Base-by-base conservation (phyloP, 1,139 yeast species). In the Yamadazyma triangularis region DNA sequence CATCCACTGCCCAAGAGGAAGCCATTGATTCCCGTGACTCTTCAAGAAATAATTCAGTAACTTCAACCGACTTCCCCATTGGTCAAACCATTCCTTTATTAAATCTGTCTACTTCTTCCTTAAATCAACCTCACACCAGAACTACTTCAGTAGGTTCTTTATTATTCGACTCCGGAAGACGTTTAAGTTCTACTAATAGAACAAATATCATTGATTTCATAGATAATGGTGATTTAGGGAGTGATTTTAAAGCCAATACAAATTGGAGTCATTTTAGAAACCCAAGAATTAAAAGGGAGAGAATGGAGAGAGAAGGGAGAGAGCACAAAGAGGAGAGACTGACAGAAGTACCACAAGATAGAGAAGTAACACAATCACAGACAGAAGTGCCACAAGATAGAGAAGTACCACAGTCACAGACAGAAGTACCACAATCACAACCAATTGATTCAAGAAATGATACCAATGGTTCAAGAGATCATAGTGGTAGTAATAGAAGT, bases 71-170 rank as follows among this genome's bases (percentile, higher is more conserved):
- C 26, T 20, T 48, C 4, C 62, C 62, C 1, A 38, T 59, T 13
- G 72, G 66, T 14, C 70, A 60, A 40, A 59, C 64, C 2, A 48
- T 65, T 18, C 74, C 73, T 8, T 47, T 68, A 16, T 49, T 68
- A 13, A 48, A 51, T 12, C 42, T 50, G 29, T 60, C 70, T 1
- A 50, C 53, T 5, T 44, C 60, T 4, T 60, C 68, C 1, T 31
- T 60, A 16, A 34, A 40, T 7, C 27, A 36, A 18, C 33, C 12
- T 24, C 31, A 25, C 25, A 27, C 44, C 16, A 34, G 51, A 26
- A 45, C 53, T 18, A 50, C 57, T n/a, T 56, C 63, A 0, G 44
- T 53, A 6, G 40, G 48, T 9, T 59, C 67, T 0, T 47, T 63
- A 15, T 36, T 54, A 18, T 55, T 48, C 25, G 64, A 58, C 33